Evolutionary conservation across 345 rosid genomes (phyloP), one percentile per base, ranked within the genome.

Genomic region (Populus ilicifolia): DNA sequence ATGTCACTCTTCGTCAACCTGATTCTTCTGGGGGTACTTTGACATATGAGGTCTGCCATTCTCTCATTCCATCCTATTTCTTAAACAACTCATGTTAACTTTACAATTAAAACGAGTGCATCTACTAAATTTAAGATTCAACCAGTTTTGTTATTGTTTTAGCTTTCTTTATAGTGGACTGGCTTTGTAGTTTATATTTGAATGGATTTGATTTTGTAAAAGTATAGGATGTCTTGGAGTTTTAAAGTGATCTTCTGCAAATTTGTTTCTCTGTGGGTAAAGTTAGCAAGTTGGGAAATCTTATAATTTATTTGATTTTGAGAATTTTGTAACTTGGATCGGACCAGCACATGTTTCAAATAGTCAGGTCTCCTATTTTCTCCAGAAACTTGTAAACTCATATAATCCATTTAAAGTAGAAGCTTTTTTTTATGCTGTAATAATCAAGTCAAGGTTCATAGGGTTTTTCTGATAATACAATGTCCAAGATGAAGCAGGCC

Each of bases 1-100:
- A 92, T 63, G 98, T 94, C 67, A 96, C 98, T 1, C 95, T 96
- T 83, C 94, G 97, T n/a, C 99, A 92, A 75, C 95, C 98, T 20
- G 97, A 96, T 89, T 91, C 98, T 46, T 96, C 99, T 1, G 99
- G 99, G 1, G 99, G 99, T 67, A 96, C 99, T 80, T 86, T 96
- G 84, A 96, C 99, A 17, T 96, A 96, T 18, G 99, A 96, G 93
- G 99, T 94, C 70, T 80, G 74, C 44, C 41, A 65, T 50, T 71
- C 38, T n/a, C 29, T n/a, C 29, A 59, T 59, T 59, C 64, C 16
- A 18, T 17, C 50, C 6, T 59, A 6, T 27, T 43, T 59, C 21
- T 27, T 69, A 1, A 29, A 36, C 68, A 41, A n/a, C 36, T 59
- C 39, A 16, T 69, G 38, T 35, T 56, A 17, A 9, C 30, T 52